Evolutionary conservation across 1,284 basidiomycete species (phyloP).

Genomic region (Kwoniella shivajii): DNA sequence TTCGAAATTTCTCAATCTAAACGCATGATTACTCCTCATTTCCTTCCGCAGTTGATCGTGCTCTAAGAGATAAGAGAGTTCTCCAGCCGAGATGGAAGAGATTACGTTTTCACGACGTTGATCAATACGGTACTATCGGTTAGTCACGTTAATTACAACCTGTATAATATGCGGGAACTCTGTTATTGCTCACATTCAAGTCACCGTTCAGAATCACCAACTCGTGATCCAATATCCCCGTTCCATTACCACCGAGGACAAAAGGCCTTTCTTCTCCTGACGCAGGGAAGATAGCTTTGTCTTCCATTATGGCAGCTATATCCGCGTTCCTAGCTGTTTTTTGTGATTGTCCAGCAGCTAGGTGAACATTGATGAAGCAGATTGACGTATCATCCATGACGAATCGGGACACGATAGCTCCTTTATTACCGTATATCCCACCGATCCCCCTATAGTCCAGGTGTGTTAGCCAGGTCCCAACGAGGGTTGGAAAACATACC

Average conservation of each 20-base stretch:
- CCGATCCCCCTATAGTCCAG: constrained; percentile 72
- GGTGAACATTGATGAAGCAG: constrained; percentile 93
- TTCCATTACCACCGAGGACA: constrained; percentile 87
- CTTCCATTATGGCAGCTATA: constrained; percentile 79
- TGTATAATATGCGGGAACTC: too few relatives aligned
- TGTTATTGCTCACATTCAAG: constrained; percentile 53
- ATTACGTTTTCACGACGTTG: constrained; percentile 79
- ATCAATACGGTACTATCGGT: constrained; percentile 81
- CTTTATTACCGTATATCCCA: constrained; percentile 94
- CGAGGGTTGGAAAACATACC: too few relatives aligned
- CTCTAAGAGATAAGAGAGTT: constrained; percentile 65
- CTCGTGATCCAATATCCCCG: constrained; percentile 94
- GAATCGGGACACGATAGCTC: constrained; percentile 86
- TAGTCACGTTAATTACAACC: too few relatives aligned
- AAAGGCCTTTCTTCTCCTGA: constrained; percentile 65
- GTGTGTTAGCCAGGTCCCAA: too few relatives aligned
- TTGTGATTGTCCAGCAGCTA: constrained; percentile 88
- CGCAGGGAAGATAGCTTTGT: constrained; percentile 68
- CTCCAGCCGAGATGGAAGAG: constrained; percentile 65
- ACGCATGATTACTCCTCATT: constrained; percentile 79
- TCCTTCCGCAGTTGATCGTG: constrained; percentile 92
- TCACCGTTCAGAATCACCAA: constrained; percentile 78
- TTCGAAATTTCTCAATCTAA: constrained; percentile 77
- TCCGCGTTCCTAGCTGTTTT: constrained; percentile 83
- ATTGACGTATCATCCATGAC: constrained; percentile 87